Evolutionary conservation across 2,329 filamentous ascomycete species (phyloP), one percentile per base, ranked within the genome.

Genomic region (Tolypocladium ovalisporum): DNA sequence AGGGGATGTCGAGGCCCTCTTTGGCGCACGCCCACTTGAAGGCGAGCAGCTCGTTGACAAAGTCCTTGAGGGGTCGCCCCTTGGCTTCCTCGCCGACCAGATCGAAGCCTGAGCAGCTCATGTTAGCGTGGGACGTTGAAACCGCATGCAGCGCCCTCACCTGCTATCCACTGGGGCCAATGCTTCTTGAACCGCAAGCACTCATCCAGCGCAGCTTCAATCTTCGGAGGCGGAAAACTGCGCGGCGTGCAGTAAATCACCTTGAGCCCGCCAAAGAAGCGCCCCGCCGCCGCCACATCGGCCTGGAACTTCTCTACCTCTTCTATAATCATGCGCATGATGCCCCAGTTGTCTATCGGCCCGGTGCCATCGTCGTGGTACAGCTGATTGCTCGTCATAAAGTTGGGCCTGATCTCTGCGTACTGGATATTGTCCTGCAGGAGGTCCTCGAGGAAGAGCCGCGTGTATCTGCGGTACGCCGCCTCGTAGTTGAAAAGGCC

Each of bases 191-290:
- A 77, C 9, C 73, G 64, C 19, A 87, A 73, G 64, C 86, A 89
- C 64, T 89, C 81, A 15, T 77, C 66, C 35, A 89, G 76, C 2
- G 85, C 80, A 1, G 63, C 64, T 52, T 73, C 66, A 57, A 88
- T 81, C 54, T 73, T 65, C 0, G 67, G 55, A 4, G 71, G 74
- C 0, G 71, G 63, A 54, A 88, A 86, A 0, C 81, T 84, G 7
- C 86, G 75, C 0, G 86, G 86, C 1, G 84, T 85, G 68, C 86
- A 88, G 68, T 88, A 89, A 39, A 89, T 86, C 60, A 89, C 80
- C 69, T 88, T 88, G 60, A 89, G 73, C 0, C 85, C 85, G 22
- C 81, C 81, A 62, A 88, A 86, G 55, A 76, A 75, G 19, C 73
- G 58, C 15, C 62, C 62, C 32, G 61, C 36, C 10, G 53, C 34